Evolutionary conservation across 2,329 filamentous ascomycete genomes (phyloP), one percentile per base, ranked within the genome.

Genomic region (Periconia macrospinosa): DNA sequence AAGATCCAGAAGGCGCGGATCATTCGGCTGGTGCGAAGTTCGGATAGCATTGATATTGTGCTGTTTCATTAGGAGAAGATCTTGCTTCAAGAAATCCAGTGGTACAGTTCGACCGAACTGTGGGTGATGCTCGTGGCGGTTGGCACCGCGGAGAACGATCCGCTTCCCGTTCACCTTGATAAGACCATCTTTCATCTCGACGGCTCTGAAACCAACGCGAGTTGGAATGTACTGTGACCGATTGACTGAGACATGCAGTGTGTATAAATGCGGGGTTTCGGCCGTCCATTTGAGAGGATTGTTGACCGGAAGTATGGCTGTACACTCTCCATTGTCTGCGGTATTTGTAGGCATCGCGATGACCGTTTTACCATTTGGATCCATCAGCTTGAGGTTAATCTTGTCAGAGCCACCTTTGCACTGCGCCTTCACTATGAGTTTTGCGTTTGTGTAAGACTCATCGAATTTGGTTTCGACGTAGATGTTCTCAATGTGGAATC

Each of bases 31-130:
- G 65, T 91, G 88, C 1, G 83, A 86, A 48, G 83, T 86, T 0
- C 88, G 84, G 6, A 91, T 78, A 0, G 87, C 84, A 58, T 91
- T 90, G 72, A 90, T 80, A 61, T 90, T 90, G 75, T 88, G 81
- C 7, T 73, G 76, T 70, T 90, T 90, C 86, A 90, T 90, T 3
- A 85, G 74, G 2, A 86, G 62, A 1, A 90, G 75, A 58, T 90
- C 87, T 14, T 77, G 71, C 57, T 81, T 80, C 64, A 88, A 81
- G 20, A 82, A 87, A 1, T 86, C 82, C 7, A 83, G 70, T 0
- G 86, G 85, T 0, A 89, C 85, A 0, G 86, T 80, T 0, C 87
- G 83, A 2, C 87, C 87, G 27, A 80, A 80, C 11, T 75, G 72
- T 0, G 86, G 85, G 61, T 90, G 86, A 61, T 91, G 87, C 53